These are phyloP conservation scores for Boletus huronensis DNA, from an alignment of 768 basidiomycete species.

Conservation along the genomic window DNA sequence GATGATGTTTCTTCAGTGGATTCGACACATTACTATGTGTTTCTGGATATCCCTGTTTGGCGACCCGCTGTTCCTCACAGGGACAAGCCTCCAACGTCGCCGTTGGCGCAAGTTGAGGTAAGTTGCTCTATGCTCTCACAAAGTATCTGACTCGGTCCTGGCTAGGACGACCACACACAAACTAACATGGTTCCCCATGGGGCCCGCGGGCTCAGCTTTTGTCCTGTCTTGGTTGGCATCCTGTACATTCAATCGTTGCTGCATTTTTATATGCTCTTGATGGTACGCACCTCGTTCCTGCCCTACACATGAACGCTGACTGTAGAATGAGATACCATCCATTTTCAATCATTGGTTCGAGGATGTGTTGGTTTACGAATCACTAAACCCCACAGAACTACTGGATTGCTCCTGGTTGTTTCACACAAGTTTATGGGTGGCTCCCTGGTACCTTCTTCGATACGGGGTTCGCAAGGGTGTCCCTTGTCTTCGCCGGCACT, in stretches of 20 bases:
- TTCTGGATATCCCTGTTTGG: conserved; percentile 1
- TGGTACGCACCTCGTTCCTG: conserved; percentile 7
- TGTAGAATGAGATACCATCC: conserved; percentile 16
- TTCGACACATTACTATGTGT: neutral
- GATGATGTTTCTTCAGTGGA: neutral
- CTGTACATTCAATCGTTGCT: conserved; percentile 14
- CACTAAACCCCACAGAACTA: neutral
- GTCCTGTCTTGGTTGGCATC: conserved; percentile 14
- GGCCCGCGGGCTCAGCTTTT: conserved; percentile 19
- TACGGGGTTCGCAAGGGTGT: neutral
- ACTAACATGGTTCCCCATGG: conserved; percentile 2
- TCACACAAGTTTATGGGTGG: conserved; percentile 3
- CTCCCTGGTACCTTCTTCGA: conserved; percentile 6
- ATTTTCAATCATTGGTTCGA: conserved; percentile 21
- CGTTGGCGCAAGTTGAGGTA: neutral
- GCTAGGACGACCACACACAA: conserved; percentile 1
- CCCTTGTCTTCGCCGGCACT: neutral
- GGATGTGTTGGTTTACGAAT: conserved; percentile 12
- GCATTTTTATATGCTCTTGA: conserved; percentile 23
- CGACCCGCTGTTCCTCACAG: neutral
- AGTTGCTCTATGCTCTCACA: neutral
- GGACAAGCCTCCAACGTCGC: neutral
- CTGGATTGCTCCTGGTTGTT: neutral
- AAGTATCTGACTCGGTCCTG: neutral
- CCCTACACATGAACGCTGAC: neutral